phyloP scores from a whole-genome alignment of 306 rosid genomes.

The Senna siamea region DNA sequence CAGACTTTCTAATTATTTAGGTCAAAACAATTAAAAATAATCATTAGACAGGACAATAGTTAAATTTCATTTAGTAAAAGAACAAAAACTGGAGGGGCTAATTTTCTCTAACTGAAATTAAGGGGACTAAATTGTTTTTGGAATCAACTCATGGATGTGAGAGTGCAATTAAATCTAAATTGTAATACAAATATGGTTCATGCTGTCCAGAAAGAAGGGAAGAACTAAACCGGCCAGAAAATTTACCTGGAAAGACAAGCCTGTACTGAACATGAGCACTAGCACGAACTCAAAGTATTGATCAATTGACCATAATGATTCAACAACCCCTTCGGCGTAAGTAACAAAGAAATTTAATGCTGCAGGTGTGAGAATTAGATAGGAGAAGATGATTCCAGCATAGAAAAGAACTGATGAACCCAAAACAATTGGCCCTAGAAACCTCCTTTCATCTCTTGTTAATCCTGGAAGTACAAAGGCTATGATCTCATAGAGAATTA shows the following conservation, averaged over 20 bases:
- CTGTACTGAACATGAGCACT: constrained; percentile 96
- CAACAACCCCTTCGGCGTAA: constrained; percentile 95
- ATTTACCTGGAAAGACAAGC: constrained; percentile 96
- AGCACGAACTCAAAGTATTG: constrained; percentile 98
- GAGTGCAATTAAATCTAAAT: not conserved
- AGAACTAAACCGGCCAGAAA: not conserved
- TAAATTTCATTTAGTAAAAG: not conserved
- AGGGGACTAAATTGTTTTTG: too few relatives aligned
- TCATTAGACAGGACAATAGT: not conserved
- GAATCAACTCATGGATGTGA: too few relatives aligned
- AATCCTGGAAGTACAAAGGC: constrained; percentile 93
- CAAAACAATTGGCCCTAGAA: constrained; percentile 88
- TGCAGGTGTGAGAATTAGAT: constrained; percentile 81
- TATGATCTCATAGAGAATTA: constrained; percentile 87
- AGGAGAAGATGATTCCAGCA: constrained; percentile 87
- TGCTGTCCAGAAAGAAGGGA: constrained; percentile 7
- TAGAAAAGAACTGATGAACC: constrained; percentile 97
- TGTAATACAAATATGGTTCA: not conserved
- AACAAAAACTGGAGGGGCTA: too few relatives aligned
- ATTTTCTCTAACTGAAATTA: too few relatives aligned
- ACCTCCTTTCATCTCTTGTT: constrained; percentile 79
- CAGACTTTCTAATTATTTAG: not conserved
- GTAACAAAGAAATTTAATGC: constrained; percentile 86
- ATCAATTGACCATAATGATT: constrained; percentile 96
- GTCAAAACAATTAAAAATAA: not conserved